phyloP scores from a whole-genome alignment of 208 protist species.

The Herpetomonas samuelpessoai region DNA sequence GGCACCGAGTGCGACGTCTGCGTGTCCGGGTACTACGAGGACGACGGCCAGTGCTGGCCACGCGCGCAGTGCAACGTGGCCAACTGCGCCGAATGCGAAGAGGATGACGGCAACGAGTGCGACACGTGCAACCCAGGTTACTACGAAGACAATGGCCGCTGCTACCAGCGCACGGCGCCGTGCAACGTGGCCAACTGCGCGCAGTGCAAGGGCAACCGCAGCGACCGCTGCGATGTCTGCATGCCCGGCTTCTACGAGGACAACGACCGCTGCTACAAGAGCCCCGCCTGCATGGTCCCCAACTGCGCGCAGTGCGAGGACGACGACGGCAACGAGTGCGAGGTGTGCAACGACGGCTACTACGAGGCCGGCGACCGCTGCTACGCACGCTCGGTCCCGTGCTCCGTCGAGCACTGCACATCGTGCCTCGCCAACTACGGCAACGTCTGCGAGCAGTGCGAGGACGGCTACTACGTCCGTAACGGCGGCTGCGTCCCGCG shows the following conservation, averaged over 20 bases:
- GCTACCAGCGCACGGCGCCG: background rate
- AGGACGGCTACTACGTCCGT: background rate
- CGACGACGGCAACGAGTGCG: background rate
- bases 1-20: background rate
- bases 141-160: background rate
- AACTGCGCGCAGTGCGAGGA: background rate
- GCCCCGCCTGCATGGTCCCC: background rate
- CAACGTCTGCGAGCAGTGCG: background rate
- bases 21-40: background rate
- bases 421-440: background rate
- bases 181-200: background rate
- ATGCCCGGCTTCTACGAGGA: background rate
- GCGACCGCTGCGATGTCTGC: background rate
- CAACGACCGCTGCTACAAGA: background rate
- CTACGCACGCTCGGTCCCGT: background rate
- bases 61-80: background rate
- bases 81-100: background rate
- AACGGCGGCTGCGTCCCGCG: background rate
- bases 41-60: background rate
- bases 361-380: background rate
- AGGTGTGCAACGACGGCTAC: background rate
- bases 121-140: background rate
- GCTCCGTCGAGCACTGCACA: background rate
- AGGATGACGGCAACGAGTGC: background rate
- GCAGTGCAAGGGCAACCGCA: background rate